Conservation (phyloP, 1,284 basidiomycete species). For the Rhodotorula sp. region DNA sequence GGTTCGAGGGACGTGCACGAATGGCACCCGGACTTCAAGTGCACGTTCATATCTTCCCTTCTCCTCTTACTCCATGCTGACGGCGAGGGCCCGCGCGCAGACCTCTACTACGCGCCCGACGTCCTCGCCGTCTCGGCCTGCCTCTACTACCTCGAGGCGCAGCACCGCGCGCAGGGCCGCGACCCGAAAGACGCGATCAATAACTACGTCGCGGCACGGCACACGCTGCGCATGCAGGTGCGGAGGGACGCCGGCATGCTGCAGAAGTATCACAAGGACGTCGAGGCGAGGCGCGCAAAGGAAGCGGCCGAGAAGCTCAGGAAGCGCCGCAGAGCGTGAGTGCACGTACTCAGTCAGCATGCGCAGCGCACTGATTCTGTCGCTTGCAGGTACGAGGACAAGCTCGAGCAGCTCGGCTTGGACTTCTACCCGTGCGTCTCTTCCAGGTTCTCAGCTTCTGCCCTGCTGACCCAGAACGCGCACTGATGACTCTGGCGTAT, state of each 20-base stretch:
- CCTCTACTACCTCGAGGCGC: not conserved
- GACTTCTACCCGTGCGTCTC: no score
- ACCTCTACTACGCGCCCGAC: not conserved
- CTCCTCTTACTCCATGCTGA: no score
- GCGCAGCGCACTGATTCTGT: no score
- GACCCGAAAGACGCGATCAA: not conserved
- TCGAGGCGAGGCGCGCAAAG: not conserved
- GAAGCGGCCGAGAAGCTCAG: not conserved
- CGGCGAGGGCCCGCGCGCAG: no score
- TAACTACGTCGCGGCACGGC: not conserved
- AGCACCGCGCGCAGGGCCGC: not conserved
- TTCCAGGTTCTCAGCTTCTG: no score
- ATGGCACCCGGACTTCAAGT: not conserved
- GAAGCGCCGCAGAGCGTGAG: not conserved
- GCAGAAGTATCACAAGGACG: not conserved
- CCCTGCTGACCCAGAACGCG: no score
- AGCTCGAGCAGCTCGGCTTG: no score
- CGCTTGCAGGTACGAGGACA: no score
- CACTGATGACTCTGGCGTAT: no score
- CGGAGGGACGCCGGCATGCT: not conserved
- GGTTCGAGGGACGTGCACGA: no score
- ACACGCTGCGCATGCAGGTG: not conserved
- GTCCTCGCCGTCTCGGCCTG: not conserved
- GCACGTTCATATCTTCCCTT: no score
- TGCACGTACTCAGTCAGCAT: no score